phyloP scores from a whole-genome alignment of 257 asterid genomes.

The Salvia hispanica region DNA sequence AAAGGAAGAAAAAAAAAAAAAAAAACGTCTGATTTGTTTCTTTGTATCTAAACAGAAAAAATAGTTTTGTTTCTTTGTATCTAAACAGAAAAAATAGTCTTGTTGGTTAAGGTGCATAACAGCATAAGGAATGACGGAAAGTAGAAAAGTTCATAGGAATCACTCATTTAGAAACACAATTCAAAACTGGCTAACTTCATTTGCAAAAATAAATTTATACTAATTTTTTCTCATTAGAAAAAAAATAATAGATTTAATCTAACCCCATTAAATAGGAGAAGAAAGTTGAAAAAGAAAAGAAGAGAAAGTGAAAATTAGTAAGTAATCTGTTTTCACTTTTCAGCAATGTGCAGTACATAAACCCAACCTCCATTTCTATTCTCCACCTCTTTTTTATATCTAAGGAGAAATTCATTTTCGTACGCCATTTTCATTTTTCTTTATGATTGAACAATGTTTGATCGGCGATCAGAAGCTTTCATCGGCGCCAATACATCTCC shows the following conservation, averaged over 20 bases:
- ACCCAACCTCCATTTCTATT: slow-evolving; percentile 2
- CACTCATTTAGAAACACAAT: no score
- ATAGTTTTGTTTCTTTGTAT: background rate
- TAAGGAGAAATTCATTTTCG: background rate
- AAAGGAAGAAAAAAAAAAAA: no score
- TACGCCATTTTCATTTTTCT: slow-evolving; percentile 5
- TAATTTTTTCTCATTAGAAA: no score
- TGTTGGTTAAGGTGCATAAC: no score
- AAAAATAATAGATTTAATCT: no score
- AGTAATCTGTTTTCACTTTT: background rate
- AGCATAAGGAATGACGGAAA: no score
- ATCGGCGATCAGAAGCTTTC: slow-evolving; percentile 31
- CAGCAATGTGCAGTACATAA: background rate
- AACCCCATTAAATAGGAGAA: background rate
- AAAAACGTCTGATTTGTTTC: no score
- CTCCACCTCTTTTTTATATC: background rate
- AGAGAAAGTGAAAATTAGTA: background rate
- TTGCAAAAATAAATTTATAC: no score
- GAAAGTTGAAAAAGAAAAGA: background rate
- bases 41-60: background rate
- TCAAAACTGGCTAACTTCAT: no score
- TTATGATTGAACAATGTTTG: slow-evolving; percentile 6
- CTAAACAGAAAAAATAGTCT: background rate
- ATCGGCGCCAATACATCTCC: slow-evolving; percentile 29
- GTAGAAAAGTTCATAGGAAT: no score